These are phyloP conservation scores for Leccinellum albellum DNA, from an alignment of 768 basidiomycete species.

Conservation along the genomic window DNA sequence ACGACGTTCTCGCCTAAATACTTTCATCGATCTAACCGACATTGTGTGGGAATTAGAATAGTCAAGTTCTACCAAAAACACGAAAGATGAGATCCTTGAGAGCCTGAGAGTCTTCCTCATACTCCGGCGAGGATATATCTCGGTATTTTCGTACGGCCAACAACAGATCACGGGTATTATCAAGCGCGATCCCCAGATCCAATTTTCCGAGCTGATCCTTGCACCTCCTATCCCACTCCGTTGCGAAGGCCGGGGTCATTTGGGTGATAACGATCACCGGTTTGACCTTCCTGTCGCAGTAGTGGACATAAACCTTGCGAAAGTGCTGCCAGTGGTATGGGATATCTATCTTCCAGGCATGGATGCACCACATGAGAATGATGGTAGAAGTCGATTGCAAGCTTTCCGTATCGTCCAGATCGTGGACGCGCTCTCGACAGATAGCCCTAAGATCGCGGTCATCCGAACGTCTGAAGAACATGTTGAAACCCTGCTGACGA, in stretches of 20 bases:
- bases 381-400: constrained; percentile 5
- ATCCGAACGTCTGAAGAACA: constrained; percentile 12
- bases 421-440: constrained; percentile 17
- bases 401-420: constrained; percentile 7
- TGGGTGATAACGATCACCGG: constrained; percentile 26
- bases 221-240: constrained; percentile 20
- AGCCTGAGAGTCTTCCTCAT: constrained; percentile 14
- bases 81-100: constrained; percentile 17
- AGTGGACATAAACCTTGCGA: constrained; percentile 25
- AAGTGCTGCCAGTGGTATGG: constrained; percentile 26
- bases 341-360: constrained; percentile 28
- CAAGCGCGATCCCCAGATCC: constrained; percentile 4
- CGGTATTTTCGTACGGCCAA: constrained; percentile 16
- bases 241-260: constrained; percentile 15
- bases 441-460: constrained; percentile 22
- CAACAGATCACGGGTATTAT: neutral
- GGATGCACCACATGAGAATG: constrained; percentile 28
- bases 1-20: neutral
- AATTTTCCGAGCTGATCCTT: constrained; percentile 12
- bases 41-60: neutral
- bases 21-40: neutral
- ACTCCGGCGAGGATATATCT: constrained; percentile 15
- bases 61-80: constrained; percentile 11
- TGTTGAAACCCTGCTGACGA: constrained; percentile 19
- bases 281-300: constrained; percentile 22